phyloP scores from a whole-genome alignment of 2,329 filamentous ascomycete genomes.

The Colletotrichum caudatum region DNA sequence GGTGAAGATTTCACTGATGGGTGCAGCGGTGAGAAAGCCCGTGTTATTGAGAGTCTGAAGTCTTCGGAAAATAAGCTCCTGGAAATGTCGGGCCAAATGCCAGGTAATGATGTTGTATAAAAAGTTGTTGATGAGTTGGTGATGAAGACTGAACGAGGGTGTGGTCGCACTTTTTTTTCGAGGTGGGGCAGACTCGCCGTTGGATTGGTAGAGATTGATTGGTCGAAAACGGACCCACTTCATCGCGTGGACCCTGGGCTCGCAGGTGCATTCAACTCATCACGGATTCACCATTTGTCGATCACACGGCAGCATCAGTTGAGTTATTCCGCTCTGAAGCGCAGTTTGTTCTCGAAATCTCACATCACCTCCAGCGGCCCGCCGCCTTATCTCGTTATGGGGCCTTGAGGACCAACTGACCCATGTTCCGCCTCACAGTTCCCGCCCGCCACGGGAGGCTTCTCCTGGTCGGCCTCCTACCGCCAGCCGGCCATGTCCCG shows the following conservation, averaged over 20 bases:
- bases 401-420: constrained; percentile 5
- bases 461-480: neutral
- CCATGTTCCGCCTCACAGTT: constrained; percentile 23
- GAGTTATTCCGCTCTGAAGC: neutral
- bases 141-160: constrained; percentile 9
- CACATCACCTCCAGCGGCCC: neutral
- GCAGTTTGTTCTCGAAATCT: too few relatives aligned
- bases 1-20: neutral
- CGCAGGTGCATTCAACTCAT: constrained; percentile 13
- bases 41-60: too few relatives aligned
- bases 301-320: neutral
- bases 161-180: constrained; percentile 36
- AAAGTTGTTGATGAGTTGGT: constrained; percentile 13
- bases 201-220: constrained; percentile 12
- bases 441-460: constrained; percentile 1
- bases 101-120: neutral
- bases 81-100: neutral
- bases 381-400: neutral
- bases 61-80: neutral
- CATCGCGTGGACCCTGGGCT: constrained; percentile 6
- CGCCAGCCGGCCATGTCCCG: neutral
- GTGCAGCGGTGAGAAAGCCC: neutral
- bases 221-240: constrained; percentile 39
- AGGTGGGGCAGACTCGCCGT: constrained; percentile 26
- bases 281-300: neutral